A percentile compares a stretch with the other conserved stretches of the same genome.
Evolutionary conservation across 805 yeast species (phyloP).

Genomic region (Lipomyces oligophaga): DNA sequence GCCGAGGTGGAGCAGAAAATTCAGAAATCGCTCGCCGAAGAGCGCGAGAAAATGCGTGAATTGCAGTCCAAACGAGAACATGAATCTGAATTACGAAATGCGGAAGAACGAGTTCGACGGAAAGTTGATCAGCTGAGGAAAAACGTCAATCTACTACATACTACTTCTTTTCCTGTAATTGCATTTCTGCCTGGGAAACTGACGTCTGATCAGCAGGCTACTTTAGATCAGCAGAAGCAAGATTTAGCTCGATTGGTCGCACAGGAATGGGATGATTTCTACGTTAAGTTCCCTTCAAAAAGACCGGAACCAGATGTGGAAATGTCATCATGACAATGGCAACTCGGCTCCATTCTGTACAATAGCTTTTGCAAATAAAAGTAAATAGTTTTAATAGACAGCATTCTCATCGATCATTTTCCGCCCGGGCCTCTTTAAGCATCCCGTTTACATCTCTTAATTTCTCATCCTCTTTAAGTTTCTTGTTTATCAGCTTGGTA

Average conservation of each 20-base stretch:
- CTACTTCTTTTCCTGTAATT: slow-evolving; percentile 3
- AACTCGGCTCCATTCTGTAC: no score
- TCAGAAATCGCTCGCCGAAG: slow-evolving; percentile 6
- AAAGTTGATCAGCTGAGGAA: slow-evolving; percentile 1
- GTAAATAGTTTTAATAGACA: no score
- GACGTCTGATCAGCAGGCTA: slow-evolving; percentile 4
- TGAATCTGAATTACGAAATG: not conserved
- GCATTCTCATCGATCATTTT: slow-evolving; percentile 17
- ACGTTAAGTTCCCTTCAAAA: no score
- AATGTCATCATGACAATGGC: no score
- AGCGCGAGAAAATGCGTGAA: slow-evolving; percentile 2
- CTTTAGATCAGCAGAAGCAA: slow-evolving; percentile 5
- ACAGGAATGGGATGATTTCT: slow-evolving; percentile 11
- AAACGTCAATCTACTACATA: slow-evolving; percentile 5
- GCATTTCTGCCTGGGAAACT: slow-evolving; percentile 5
- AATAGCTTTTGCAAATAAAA: no score
- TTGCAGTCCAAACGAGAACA: not conserved
- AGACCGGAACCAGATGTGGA: no score
- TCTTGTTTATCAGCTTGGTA: slow-evolving; percentile 58
- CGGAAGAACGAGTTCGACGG: not conserved
- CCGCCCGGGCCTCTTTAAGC: slow-evolving; percentile 23
- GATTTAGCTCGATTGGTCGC: slow-evolving; percentile 7
- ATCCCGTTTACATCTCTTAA: slow-evolving; percentile 36
- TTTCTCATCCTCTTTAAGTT: slow-evolving; percentile 53
- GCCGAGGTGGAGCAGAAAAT: slow-evolving; percentile 12